phyloP scores from a whole-genome alignment of 2,329 filamentous ascomycete species.

The Uncinocarpus reesii region DNA sequence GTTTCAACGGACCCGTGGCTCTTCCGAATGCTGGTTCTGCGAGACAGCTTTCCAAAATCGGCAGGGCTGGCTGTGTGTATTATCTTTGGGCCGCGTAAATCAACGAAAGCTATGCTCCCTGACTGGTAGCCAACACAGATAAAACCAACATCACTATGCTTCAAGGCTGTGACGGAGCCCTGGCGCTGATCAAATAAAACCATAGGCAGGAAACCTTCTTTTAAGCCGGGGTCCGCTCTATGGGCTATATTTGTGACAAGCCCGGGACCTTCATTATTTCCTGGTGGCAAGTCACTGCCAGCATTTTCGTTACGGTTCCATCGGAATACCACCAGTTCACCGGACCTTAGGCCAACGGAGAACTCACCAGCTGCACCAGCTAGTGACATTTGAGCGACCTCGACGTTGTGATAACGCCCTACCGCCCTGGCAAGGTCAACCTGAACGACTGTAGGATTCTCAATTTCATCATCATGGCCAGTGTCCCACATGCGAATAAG shows the following conservation, averaged over 20 bases:
- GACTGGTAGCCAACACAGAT: constrained; percentile 76
- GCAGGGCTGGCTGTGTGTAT: constrained; percentile 65
- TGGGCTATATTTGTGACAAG: constrained; percentile 63
- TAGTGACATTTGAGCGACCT: constrained; percentile 70
- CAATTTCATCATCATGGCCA: constrained; percentile 84
- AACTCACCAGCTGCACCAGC: constrained; percentile 73
- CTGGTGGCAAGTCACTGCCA: constrained; percentile 49
- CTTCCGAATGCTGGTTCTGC: constrained; percentile 59
- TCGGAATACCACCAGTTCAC: constrained; percentile 77
- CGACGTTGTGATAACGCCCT: constrained; percentile 64
- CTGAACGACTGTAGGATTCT: constrained; percentile 72
- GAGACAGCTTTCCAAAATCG: constrained; percentile 67
- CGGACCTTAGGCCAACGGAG: constrained; percentile 65
- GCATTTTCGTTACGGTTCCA: constrained; percentile 73
- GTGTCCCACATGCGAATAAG: constrained; percentile 88
- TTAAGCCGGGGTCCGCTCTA: constrained; percentile 61
- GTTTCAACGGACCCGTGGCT: constrained; percentile 41
- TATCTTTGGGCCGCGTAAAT: constrained; percentile 74
- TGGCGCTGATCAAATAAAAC: constrained; percentile 74
- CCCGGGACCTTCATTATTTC: constrained; percentile 51
- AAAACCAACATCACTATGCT: constrained; percentile 88
- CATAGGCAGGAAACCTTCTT: constrained; percentile 70
- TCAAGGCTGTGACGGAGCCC: constrained; percentile 66
- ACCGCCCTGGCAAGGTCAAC: constrained; percentile 77
- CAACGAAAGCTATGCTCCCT: constrained; percentile 70